These are phyloP conservation scores for Arachis monticola DNA, from an alignment of 331 rosid genomes.

Conservation along the genomic window DNA sequence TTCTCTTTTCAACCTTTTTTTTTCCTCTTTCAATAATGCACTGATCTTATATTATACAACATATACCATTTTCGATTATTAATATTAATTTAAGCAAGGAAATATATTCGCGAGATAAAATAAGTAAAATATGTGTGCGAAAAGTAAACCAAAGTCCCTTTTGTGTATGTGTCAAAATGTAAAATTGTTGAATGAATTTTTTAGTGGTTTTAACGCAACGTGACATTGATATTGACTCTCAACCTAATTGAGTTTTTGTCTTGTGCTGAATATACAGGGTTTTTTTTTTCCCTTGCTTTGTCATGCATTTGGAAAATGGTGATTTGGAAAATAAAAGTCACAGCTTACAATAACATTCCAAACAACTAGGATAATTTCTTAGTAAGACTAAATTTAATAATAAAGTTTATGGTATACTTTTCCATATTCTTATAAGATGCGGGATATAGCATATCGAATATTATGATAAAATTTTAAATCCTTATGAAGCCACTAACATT, in stretches of 20 bases:
- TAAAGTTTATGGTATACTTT: neutral
- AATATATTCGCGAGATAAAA: too few relatives aligned
- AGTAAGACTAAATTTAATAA: neutral
- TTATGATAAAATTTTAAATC: neutral
- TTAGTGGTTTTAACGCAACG: neutral
- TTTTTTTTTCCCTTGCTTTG: neutral
- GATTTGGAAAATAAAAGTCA: neutral
- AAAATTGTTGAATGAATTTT: neutral
- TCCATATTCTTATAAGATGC: neutral
- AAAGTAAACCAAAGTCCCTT: neutral
- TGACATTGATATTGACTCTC: neutral
- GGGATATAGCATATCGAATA: constrained; percentile 14
- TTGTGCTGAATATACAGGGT: neutral
- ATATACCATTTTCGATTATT: too few relatives aligned
- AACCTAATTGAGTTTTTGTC: neutral
- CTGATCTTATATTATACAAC: too few relatives aligned
- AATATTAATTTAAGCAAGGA: too few relatives aligned
- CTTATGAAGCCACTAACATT: neutral
- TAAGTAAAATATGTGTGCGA: neutral
- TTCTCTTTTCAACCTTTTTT: neutral
- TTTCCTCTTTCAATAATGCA: too few relatives aligned
- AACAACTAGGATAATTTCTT: constrained; percentile 1
- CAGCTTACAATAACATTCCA: neutral
- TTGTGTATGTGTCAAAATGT: neutral
- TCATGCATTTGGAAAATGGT: constrained; percentile 1